Base-by-base conservation (phyloP, 2,329 filamentous ascomycete species). In the Fusarium keratoplasticum region DNA sequence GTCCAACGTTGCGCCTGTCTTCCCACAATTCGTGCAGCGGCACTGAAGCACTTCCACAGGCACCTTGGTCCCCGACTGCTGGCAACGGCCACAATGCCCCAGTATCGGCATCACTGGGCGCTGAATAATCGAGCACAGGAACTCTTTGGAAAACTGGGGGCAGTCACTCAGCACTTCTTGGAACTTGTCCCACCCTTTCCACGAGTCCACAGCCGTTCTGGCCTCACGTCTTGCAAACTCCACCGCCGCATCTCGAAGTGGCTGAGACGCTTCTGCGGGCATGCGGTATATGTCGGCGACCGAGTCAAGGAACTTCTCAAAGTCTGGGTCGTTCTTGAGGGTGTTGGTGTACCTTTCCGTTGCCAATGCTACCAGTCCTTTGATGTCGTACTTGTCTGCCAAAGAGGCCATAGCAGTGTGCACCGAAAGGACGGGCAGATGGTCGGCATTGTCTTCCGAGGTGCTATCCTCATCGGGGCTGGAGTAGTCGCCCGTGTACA, bases 301-400 rank as follows among this genome's bases (percentile, higher is more conserved):
- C 0, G 70, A 72, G 0, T 27, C 38, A 6, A 74, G 36, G 7
- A 76, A 76, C 1, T 54, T 25, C 9, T 16, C 9, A 16, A 64
- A 35, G 2, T 69, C 36, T 1, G 1, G 5, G 11, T 50, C 18
- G 1, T 38, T 16, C 5, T 2, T 7, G 13, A 67, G 38, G 3
- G 4, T 5, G 25, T 16, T 9, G 20, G 36, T 27, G 54, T 76
- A 76, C 20, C 72, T 72, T 9, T 50, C 27, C 1, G 52, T n/a
- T 1, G 73, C 61, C 7, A 74, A 13, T 1, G 22, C 25, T 16
- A 38, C 6, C 3, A 76, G 66, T 0, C 59, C 73, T 27, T 61
- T 9, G 6, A 76, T 66, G 5, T 74, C 59, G 20, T 74, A 76
- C 20, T 70, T 67, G 6, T 76, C 71, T 2, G 68, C 73, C 1